Evolutionary conservation across 371 early-diverging fungal genomes (phyloP), one percentile per base, ranked within the genome.

Genomic region (Actinomortierella ambigua): DNA sequence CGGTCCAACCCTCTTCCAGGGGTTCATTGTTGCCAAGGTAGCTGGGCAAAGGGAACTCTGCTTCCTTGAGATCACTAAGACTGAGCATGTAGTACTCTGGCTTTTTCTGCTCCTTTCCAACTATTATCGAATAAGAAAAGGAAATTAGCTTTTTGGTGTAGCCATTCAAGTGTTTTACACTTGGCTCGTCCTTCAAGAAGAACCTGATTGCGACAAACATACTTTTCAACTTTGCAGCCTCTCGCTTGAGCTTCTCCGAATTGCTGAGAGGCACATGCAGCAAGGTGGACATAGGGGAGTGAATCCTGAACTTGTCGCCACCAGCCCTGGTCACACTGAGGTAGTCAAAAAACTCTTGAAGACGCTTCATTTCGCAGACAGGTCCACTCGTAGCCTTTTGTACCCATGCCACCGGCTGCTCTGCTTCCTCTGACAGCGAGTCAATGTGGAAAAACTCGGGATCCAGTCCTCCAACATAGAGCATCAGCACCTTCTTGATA

Each of bases 41-140:
- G 3, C 80, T 50, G 8, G 88, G 87, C 22, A 88, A 75, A 48
- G 88, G 87, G 55, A 81, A 88, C 15, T 78, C 73, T 20, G 59
- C 75, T 27, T 69, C 77, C 22, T 56, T 77, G 63, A 88, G 57
- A 29, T 86, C 77, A 5, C 83, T 79, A 22, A 79, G 57, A 1
- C 81, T 69, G 64, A 88, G 51, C 13, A 85, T 50, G 57, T 83
- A 85, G 53, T 69, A 78, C 43, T 82, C 83, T 42, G 81, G 67
- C 69, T 79, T 79, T 23, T 79, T 57, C 14, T 54, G 43, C 50
- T 62, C 22, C 46, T 55, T 61, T 20, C 53, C 26, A 18, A 50
- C 66, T 66, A 52, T 26, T n/a, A 48, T 15, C 41, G 15, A 18
- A 6, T 20, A 24, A 2, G 9, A 39, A 56, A 15, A 48, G 23